phyloP scores from a whole-genome alignment of 495 filamentous ascomycete species.

The Aspergillus nidulans region DNA sequence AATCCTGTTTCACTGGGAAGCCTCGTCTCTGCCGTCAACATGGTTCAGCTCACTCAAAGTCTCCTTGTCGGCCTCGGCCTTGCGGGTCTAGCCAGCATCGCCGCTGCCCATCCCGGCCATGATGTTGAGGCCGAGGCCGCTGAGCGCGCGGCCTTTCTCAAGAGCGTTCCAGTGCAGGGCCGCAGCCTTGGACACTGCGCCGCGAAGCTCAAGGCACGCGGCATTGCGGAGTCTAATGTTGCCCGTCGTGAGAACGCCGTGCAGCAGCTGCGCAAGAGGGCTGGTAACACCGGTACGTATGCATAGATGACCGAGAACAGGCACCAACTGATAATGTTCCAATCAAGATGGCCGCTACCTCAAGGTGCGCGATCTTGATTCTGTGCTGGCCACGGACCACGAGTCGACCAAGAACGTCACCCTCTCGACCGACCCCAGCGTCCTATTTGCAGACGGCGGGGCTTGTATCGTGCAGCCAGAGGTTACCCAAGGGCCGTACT shows the following conservation, averaged over 20 bases:
- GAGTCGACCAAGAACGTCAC: constrained; percentile 33
- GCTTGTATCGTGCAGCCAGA: constrained; percentile 52
- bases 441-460: constrained; percentile 49
- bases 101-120: constrained; percentile 45
- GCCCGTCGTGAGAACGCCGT: constrained; percentile 36
- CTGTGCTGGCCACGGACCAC: constrained; percentile 5
- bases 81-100: constrained; percentile 9
- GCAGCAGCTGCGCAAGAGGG: constrained; percentile 22
- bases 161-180: constrained; percentile 21
- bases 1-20: too few relatives aligned
- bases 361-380: constrained; percentile 7
- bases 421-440: constrained; percentile 40
- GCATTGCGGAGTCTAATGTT: constrained; percentile 39
- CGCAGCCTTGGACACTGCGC: constrained; percentile 46
- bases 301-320: too few relatives aligned
- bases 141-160: constrained; percentile 41
- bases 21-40: neutral
- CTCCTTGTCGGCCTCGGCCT: constrained; percentile 15
- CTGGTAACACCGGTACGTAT: neutral
- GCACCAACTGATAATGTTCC: constrained; percentile 5
- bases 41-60: neutral
- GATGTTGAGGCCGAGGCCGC: constrained; percentile 40
- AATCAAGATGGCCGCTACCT: constrained; percentile 11
- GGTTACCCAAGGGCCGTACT: constrained; percentile 55
- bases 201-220: constrained; percentile 44